Percentiles rank a stretch among this genome's conserved stretches.
Evolutionary conservation across 78 protist species (phyloP).

Genomic region (Speleostelium caveatum): DNA sequence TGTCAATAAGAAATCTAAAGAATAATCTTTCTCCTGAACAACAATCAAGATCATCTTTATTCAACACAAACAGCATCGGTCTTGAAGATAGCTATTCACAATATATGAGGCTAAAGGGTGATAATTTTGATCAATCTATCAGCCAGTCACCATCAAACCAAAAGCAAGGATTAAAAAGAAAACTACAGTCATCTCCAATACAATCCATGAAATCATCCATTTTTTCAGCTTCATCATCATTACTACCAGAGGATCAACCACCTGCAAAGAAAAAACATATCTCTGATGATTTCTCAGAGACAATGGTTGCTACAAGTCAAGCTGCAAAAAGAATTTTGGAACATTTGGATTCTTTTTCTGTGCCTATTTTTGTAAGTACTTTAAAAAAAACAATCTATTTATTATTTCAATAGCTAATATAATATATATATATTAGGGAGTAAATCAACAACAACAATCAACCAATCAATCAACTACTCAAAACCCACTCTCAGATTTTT

Average conservation of each 20-base stretch:
- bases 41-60: neutral
- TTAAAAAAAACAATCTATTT: no score
- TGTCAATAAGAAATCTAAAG: slow-evolving; percentile 14
- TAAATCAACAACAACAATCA: no score
- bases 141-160: neutral
- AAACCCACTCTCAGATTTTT: neutral
- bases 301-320: slow-evolving; percentile 55
- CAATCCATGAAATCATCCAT: no score
- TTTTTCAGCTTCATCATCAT: neutral
- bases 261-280: slow-evolving; percentile 9
- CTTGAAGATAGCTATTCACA: neutral
- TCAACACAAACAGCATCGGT: neutral
- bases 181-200: neutral
- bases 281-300: neutral
- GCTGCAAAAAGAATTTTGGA: slow-evolving; percentile 58
- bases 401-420: no score
- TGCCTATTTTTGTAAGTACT: slow-evolving; percentile 8
- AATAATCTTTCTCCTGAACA: slow-evolving; percentile 38
- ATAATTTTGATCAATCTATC: neutral
- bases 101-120: neutral
- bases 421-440: no score
- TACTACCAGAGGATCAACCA: neutral
- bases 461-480: neutral
- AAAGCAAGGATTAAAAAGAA: neutral
- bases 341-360: slow-evolving; percentile 53